phyloP scores from a whole-genome alignment of 2,329 filamentous ascomycete genomes.

The Tolypocladium album region DNA sequence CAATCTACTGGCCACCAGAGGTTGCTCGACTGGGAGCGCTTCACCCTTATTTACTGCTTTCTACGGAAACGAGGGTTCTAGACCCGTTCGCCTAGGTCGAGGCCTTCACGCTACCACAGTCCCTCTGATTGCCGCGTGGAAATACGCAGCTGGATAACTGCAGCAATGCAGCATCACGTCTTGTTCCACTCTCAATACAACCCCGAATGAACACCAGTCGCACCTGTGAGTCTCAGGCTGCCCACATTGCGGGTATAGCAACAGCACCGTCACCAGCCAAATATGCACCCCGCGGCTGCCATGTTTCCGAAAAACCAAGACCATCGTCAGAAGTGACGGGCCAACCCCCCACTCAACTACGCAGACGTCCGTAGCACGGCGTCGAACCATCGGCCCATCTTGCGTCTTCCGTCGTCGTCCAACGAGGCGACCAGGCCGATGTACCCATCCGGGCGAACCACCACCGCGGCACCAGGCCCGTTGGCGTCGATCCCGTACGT shows the following conservation, averaged over 20 bases:
- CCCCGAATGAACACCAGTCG: neutral
- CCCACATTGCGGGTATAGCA: neutral
- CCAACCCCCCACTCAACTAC: neutral
- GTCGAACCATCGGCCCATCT: slow-evolving; percentile 6
- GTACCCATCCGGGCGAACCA: slow-evolving; percentile 59
- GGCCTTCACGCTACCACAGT: neutral
- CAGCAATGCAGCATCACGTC: neutral
- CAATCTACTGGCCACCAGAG: neutral
- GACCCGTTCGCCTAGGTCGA: neutral
- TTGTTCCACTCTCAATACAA: neutral
- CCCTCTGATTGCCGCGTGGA: neutral
- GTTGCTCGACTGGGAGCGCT: neutral
- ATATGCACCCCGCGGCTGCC: neutral
- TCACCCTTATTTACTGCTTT: neutral
- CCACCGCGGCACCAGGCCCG: slow-evolving; percentile 41
- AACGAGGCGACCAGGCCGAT: slow-evolving; percentile 33
- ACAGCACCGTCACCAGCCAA: neutral
- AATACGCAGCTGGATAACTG: neutral
- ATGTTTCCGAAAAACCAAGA: neutral
- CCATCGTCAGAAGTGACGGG: neutral
- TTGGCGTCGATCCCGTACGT: slow-evolving; percentile 46
- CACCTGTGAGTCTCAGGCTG: neutral
- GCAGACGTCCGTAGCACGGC: slow-evolving; percentile 1
- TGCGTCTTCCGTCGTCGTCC: slow-evolving; percentile 14
- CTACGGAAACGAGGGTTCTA: neutral